A percentile compares a stretch with the other conserved stretches of the same genome.
phyloP scores from a whole-genome alignment of 805 yeast species.

The Yarrowia sp. region DNA sequence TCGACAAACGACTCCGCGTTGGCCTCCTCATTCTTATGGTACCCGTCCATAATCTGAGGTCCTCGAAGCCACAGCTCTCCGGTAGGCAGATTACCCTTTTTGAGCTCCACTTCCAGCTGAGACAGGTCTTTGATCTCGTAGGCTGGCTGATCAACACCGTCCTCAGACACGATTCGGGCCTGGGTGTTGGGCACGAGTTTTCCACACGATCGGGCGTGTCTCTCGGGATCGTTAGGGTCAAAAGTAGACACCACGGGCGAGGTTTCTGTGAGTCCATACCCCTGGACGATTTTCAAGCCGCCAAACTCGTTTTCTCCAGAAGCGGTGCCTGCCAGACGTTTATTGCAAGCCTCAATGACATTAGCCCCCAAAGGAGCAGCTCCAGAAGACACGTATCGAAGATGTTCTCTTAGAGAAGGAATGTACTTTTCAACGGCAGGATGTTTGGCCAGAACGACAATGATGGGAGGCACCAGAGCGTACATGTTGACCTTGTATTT shows the following conservation, averaged over 20 bases:
- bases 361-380: constrained; percentile 56
- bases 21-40: constrained; percentile 59
- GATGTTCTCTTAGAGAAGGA: constrained; percentile 53
- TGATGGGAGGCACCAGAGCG: constrained; percentile 54
- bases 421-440: constrained; percentile 55
- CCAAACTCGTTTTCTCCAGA: constrained; percentile 34
- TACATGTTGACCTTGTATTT: constrained; percentile 52
- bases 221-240: constrained; percentile 16
- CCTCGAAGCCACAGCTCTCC: constrained; percentile 64
- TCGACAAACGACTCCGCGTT: constrained; percentile 56
- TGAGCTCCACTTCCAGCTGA: constrained; percentile 19
- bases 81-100: constrained; percentile 40
- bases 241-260: constrained; percentile 40
- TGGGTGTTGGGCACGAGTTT: constrained; percentile 29
- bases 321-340: constrained; percentile 38
- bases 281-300: constrained; percentile 40
- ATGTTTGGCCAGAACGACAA: constrained; percentile 56
- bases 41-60: constrained; percentile 60
- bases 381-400: constrained; percentile 54
- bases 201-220: constrained; percentile 30
- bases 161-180: constrained; percentile 32
- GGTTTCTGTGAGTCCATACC: constrained; percentile 40
- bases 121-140: constrained; percentile 40
- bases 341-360: constrained; percentile 8
- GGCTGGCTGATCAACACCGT: constrained; percentile 35